phyloP scores from a whole-genome alignment of 2,329 filamentous ascomycete species.

The Hymenoscyphus albidus region DNA sequence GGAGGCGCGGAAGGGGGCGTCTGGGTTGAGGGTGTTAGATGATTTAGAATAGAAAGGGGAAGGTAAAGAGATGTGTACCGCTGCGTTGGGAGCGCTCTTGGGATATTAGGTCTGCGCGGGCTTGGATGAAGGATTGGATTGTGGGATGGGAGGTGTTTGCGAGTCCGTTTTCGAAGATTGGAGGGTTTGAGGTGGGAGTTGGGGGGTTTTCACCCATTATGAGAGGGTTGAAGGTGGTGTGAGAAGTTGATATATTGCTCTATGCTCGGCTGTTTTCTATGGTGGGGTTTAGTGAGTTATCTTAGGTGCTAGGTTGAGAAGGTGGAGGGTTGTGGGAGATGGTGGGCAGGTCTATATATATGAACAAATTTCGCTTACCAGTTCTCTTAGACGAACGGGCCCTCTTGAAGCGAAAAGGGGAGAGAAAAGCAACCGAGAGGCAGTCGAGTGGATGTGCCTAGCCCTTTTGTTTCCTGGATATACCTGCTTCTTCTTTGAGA shows the following conservation, averaged over 20 bases:
- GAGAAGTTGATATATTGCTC: too few relatives aligned
- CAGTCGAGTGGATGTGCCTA: background rate
- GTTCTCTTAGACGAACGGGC: background rate
- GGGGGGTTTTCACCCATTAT: background rate
- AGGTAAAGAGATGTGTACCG: too few relatives aligned
- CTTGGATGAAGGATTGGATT: slow-evolving; percentile 6
- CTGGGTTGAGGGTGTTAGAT: slow-evolving; percentile 54
- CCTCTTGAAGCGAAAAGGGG: background rate
- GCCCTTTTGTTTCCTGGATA: background rate
- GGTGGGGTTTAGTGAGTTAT: too few relatives aligned
- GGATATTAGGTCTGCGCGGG: slow-evolving; percentile 9
- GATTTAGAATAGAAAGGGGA: too few relatives aligned
- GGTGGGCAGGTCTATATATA: background rate
- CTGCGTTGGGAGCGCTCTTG: slow-evolving; percentile 22
- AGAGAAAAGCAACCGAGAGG: too few relatives aligned
- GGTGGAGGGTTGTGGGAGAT: background rate
- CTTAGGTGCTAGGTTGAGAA: too few relatives aligned
- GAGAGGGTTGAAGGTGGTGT: background rate
- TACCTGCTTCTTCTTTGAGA: background rate
- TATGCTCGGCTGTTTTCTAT: too few relatives aligned
- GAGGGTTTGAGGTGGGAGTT: background rate
- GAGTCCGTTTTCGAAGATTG: slow-evolving; percentile 1
- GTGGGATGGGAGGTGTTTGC: background rate
- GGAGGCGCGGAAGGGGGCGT: slow-evolving; percentile 63
- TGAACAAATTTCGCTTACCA: background rate